Conservation (phyloP, 805 yeast species). For the Sugiyamaella smithiae region DNA sequence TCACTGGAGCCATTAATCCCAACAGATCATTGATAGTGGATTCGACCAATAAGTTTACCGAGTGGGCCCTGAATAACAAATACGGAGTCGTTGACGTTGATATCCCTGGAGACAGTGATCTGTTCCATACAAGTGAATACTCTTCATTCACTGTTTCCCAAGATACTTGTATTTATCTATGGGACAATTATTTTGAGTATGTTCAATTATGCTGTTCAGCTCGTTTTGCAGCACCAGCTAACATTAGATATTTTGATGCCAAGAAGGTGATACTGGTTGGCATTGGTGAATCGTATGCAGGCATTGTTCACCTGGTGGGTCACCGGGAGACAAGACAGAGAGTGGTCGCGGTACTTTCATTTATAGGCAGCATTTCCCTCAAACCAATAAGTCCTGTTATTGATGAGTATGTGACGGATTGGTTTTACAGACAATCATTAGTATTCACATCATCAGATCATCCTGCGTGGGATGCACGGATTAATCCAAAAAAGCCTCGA, state of each 20-base stretch:
- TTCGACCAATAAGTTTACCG: conserved; percentile 64
- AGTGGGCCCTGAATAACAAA: conserved; percentile 59
- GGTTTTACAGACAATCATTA: conserved; percentile 86
- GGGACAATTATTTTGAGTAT: conserved; percentile 88
- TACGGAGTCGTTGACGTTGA: conserved; percentile 83
- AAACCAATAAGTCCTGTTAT: conserved; percentile 79
- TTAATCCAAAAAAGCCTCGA: conserved; percentile 65
- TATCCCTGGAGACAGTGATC: conserved; percentile 54
- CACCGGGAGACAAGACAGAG: conserved; percentile 67
- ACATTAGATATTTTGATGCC: conserved; percentile 58
- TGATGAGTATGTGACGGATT: conserved; percentile 86
- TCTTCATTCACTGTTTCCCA: conserved; percentile 68
- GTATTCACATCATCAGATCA: conserved; percentile 74
- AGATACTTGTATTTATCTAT: conserved; percentile 70
- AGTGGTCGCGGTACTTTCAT: conserved; percentile 68
- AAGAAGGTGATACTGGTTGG: conserved; percentile 77
- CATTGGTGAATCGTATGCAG: conserved; percentile 83
- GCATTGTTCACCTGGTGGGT: conserved; percentile 82
- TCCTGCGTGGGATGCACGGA: conserved; percentile 70
- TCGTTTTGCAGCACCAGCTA: background rate
- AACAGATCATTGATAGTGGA: conserved; percentile 67
- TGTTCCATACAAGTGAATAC: conserved; percentile 46
- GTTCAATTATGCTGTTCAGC: too few relatives aligned
- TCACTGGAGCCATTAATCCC: conserved; percentile 73
- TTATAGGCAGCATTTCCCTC: conserved; percentile 64